Percentiles rank a stretch among this genome's conserved stretches.
phyloP scores from a whole-genome alignment of 164 flowering plant genomes.

The Hamamelis virginiana region DNA sequence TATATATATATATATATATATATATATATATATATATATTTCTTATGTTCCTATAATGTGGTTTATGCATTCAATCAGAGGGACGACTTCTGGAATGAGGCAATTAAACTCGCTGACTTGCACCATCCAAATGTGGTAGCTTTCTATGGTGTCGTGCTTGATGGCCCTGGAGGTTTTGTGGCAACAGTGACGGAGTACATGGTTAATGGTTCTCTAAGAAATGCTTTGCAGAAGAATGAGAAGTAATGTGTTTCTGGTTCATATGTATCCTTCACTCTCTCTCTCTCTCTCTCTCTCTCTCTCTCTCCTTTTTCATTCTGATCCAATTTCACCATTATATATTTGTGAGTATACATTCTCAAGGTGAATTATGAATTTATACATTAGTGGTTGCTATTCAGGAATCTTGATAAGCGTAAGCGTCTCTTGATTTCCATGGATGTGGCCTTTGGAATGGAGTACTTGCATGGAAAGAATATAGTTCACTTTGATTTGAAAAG shows the following conservation, averaged over 20 bases:
- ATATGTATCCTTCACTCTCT: too few relatives aligned
- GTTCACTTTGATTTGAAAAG: slow-evolving; percentile 96
- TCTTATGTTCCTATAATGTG: too few relatives aligned
- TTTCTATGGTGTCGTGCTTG: slow-evolving; percentile 49
- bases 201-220: slow-evolving; percentile 56
- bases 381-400: slow-evolving; percentile 20
- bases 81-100: slow-evolving; percentile 51
- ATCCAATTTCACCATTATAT: too few relatives aligned
- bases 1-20: too few relatives aligned
- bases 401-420: slow-evolving; percentile 84
- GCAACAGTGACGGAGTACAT: slow-evolving; percentile 55
- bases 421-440: slow-evolving; percentile 92
- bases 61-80: slow-evolving; percentile 18
- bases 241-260: slow-evolving; percentile 22
- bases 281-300: too few relatives aligned
- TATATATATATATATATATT: too few relatives aligned
- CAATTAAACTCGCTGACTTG: slow-evolving; percentile 35
- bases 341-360: too few relatives aligned
- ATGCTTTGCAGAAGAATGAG: slow-evolving; percentile 42
- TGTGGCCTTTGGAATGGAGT: slow-evolving; percentile 98
- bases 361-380: slow-evolving; percentile 9
- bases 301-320: too few relatives aligned
- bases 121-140: slow-evolving; percentile 58
- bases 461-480: slow-evolving; percentile 86
- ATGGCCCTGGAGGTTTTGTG: slow-evolving; percentile 37